Conservation (phyloP, 2,329 filamentous ascomycete species). For the Penicillium sp. region DNA sequence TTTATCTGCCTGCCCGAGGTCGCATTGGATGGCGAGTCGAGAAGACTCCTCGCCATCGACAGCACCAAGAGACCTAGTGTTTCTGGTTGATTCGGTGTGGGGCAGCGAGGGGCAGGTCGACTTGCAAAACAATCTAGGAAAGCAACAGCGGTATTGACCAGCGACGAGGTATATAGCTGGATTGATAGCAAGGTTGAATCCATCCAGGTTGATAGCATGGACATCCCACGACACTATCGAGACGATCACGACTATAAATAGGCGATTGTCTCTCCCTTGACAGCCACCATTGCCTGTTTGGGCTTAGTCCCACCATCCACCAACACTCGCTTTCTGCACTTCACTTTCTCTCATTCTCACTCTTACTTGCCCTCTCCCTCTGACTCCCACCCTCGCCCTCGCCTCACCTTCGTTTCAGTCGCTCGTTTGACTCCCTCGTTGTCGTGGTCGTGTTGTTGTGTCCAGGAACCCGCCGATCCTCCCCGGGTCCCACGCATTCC, state of each 20-base stretch:
- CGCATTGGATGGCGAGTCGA: too few species aligned
- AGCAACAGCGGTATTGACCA: too few species aligned
- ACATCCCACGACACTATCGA: too few species aligned
- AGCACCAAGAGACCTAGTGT: too few species aligned
- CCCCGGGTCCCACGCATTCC: constrained; percentile 8
- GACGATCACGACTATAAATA: constrained; percentile 26
- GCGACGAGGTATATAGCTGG: too few species aligned
- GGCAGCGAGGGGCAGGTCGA: too few species aligned
- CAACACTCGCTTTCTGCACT: constrained; percentile 11
- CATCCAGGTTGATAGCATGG: too few species aligned
- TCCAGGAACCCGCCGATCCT: constrained; percentile 1
- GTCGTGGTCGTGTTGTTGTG: neutral
- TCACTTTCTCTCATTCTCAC: constrained; percentile 2
- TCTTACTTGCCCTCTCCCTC: constrained; percentile 2
- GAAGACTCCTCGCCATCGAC: too few species aligned
- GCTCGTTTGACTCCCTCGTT: neutral
- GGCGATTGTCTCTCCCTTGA: constrained; percentile 20
- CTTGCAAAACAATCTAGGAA: too few species aligned
- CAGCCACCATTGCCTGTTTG: constrained; percentile 13
- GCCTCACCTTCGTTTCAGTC: constrained; percentile 4
- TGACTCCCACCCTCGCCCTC: constrained; percentile 9
- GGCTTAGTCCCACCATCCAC: constrained; percentile 22
- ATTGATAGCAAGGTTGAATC: too few species aligned
- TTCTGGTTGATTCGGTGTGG: too few species aligned
- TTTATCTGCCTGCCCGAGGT: too few species aligned